Conservation (phyloP, 768 basidiomycete genomes). For the Tricholoma terreum region DNA sequence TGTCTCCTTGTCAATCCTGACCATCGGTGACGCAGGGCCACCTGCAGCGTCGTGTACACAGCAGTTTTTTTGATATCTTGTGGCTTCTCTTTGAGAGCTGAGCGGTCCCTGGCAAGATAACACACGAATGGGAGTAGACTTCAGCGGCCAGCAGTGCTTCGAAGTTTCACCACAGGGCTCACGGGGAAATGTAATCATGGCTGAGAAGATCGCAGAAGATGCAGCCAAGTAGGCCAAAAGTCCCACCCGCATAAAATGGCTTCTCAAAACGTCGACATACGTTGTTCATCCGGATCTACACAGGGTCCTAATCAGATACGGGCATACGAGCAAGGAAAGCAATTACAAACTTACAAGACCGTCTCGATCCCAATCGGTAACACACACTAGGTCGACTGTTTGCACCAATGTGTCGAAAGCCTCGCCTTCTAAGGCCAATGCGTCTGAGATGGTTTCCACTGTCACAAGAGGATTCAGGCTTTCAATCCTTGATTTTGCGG, state of each 20-base stretch:
- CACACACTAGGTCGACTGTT: slow-evolving; percentile 80
- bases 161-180: slow-evolving; percentile 31
- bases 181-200: slow-evolving; percentile 87
- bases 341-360: slow-evolving; percentile 55
- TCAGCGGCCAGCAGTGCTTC: slow-evolving; percentile 8
- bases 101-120: slow-evolving; percentile 51
- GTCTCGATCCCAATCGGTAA: slow-evolving; percentile 73
- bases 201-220: slow-evolving; percentile 90
- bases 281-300: slow-evolving; percentile 73
- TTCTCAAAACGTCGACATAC: slow-evolving; percentile 71
- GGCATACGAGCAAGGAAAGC: slow-evolving; percentile 6
- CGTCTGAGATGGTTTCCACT: slow-evolving; percentile 63
- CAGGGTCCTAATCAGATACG: slow-evolving; percentile 12
- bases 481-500: slow-evolving; percentile 80
- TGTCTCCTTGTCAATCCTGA: slow-evolving; percentile 64
- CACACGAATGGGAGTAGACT: slow-evolving; percentile 3
- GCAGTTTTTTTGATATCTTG: slow-evolving; percentile 60
- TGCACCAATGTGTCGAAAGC: slow-evolving; percentile 58
- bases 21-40: slow-evolving; percentile 70
- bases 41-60: slow-evolving; percentile 61
- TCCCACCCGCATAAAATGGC: slow-evolving; percentile 89
- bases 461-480: slow-evolving; percentile 90
- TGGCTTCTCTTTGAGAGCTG: slow-evolving; percentile 52
- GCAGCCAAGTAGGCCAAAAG: slow-evolving; percentile 88
- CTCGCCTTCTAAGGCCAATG: slow-evolving; percentile 45